Base-by-base conservation (phyloP, 2,329 filamentous ascomycete genomes). In the Trichoderma citrinoviride region DNA sequence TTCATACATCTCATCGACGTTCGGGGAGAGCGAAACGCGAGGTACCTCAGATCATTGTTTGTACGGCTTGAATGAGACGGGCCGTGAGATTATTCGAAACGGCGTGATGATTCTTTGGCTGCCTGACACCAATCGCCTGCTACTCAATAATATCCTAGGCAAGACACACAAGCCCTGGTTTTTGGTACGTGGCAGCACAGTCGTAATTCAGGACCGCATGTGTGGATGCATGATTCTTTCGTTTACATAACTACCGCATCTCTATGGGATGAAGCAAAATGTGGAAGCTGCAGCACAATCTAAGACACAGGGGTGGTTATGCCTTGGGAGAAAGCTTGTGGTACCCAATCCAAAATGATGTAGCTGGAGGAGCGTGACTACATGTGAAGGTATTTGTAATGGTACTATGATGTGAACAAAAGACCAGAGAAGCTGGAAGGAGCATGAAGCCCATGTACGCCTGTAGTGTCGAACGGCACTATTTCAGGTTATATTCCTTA, bases 351-450 rank as follows among this genome's bases (percentile, higher is more conserved):
- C 52, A 43, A 27, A 61, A 61, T 53, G 47, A 37, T n/a, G 43
- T 61, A 27, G 52, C 57, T 2, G 46, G 29, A 29, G 25, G n/a
- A n/a, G 43, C 21, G 14, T 52, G 43, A n/a, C 57, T 61, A 37
- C 43, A 61, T 33, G 57, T 52, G 29, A 29, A 29, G 29, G 8
- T 8, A 10, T 29, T 29, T 29, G 29, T n/a, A n/a, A n/a, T n/a
- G n/a, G n/a, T n/a, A n/a, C n/a, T n/a, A n/a, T n/a, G 29, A 61
- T 61, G 23, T 61, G 57, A 50, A 61, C 57, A 27, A 61, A 61
- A 7, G 50, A 61, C 57, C 57, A 61, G 6, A 61, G 46, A 7
- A 44, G n/a, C 14, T 61, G 44, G 43, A 61, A 19, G 57, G 29
- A 1, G 44, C 57, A 2, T 61, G 12, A 12, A 61, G 46, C 15